Conservation (phyloP, 2,329 filamentous ascomycete genomes). For the Xylariaceae sp. region DNA sequence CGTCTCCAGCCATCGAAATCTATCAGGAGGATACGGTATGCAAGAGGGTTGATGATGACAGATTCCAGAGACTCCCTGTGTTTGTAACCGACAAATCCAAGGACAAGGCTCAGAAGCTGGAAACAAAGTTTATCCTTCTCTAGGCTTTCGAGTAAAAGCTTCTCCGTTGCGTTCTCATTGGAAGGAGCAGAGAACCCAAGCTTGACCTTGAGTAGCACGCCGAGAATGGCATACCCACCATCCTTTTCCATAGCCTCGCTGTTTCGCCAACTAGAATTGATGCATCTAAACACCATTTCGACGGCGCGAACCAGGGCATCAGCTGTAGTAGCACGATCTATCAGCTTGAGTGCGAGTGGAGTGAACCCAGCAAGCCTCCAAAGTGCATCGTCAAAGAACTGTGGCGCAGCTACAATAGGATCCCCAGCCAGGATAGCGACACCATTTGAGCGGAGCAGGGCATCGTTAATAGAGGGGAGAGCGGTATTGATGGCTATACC, state of each 20-base stretch:
- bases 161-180: conserved; percentile 31
- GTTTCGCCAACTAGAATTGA: conserved; percentile 91
- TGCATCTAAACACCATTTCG: conserved; percentile 78
- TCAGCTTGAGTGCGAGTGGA: conserved; percentile 75
- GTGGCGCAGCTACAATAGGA: conserved; percentile 76
- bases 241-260: conserved; percentile 98
- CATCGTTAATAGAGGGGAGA: conserved; percentile 82
- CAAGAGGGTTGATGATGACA: conserved; percentile 91
- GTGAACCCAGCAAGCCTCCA: conserved; percentile 94
- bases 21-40: conserved; percentile 86
- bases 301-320: conserved; percentile 73
- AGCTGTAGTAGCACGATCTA: conserved; percentile 69
- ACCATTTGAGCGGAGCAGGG: conserved; percentile 75
- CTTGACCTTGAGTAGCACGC: conserved; percentile 79
- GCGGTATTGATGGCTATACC: conserved; percentile 85
- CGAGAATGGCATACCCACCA: conserved; percentile 86
- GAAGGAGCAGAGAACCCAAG: conserved; percentile 51
- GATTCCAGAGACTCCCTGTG: conserved; percentile 76
- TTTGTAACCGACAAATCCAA: conserved; percentile 87
- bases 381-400: conserved; percentile 82
- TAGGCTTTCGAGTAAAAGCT: conserved; percentile 43
- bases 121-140: conserved; percentile 54
- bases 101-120: conserved; percentile 68
- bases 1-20: conserved; percentile 92
- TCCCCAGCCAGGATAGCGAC: conserved; percentile 78